Percentiles rank a stretch among this genome's conserved stretches.
phyloP scores from a whole-genome alignment of 1,139 yeast genomes.

The Geotrichum histeridarum region DNA sequence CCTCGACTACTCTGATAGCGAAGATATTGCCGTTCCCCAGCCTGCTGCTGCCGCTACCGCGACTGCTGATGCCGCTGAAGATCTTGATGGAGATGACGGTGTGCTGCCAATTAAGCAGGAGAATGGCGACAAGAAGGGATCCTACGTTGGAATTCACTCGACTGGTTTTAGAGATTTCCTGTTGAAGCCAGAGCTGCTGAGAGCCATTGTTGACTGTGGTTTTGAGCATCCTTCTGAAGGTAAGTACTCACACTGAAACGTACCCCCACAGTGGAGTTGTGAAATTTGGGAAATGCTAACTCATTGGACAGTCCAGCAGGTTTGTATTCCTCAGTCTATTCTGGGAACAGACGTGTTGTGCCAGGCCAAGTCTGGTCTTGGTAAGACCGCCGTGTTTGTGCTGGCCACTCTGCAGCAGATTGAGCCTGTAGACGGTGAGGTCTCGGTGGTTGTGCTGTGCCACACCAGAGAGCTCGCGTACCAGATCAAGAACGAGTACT shows the following conservation, averaged over 20 bases:
- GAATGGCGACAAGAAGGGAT: constrained; percentile 83
- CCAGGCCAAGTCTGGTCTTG: constrained; percentile 99
- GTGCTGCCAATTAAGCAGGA: constrained; percentile 38
- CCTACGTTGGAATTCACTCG: constrained; percentile 96
- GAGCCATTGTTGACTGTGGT: constrained; percentile 99
- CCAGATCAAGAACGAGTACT: constrained; percentile 95
- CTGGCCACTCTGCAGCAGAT: constrained; percentile 93
- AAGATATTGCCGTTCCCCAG: constrained; percentile 79
- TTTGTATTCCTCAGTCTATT: constrained; percentile 95
- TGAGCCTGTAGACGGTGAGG: constrained; percentile 96
- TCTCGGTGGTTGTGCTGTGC: constrained; percentile 88
- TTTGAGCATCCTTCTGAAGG: constrained; percentile 99
- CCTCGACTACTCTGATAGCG: constrained; percentile 96
- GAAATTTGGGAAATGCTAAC: neutral
- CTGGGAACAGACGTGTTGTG: constrained; percentile 96
- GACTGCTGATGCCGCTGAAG: constrained; percentile 29
- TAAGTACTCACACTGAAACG: constrained; percentile 44
- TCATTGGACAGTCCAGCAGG: constrained; percentile 77
- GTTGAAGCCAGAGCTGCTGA: constrained; percentile 89
- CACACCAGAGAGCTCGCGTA: constrained; percentile 98
- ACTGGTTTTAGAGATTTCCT: constrained; percentile 97
- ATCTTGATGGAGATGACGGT: constrained; percentile 20
- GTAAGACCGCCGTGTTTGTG: constrained; percentile 97
- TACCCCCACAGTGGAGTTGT: too few relatives aligned
- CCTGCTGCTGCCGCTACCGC: constrained; percentile 41